phyloP scores from a whole-genome alignment of 1,284 basidiomycete genomes.

The Microbotryum scabiosae region DNA sequence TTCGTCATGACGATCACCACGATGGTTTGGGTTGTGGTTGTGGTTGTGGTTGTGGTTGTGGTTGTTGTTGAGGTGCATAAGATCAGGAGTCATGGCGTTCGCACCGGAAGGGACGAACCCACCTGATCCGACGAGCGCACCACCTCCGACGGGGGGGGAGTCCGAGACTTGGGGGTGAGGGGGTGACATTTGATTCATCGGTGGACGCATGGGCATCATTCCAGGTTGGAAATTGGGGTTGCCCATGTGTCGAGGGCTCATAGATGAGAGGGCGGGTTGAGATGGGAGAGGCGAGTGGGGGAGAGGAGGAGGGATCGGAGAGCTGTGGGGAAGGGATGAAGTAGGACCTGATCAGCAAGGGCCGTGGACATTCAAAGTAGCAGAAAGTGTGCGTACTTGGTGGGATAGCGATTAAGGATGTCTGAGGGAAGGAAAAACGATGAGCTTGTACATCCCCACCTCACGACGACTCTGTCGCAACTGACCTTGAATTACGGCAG shows the following conservation, averaged over 20 bases:
- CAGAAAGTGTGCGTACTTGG: no score
- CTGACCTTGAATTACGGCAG: constrained; percentile 73
- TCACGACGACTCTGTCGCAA: background rate
- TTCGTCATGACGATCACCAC: constrained; percentile 16
- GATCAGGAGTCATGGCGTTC: constrained; percentile 9
- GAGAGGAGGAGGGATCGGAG: constrained; percentile 5
- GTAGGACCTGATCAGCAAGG: background rate
- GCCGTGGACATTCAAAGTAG: no score
- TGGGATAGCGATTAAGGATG: no score
- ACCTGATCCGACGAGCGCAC: constrained; percentile 32
- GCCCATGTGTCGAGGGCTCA: constrained; percentile 4
- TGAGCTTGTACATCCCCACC: no score
- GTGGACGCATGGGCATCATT: constrained; percentile 2
- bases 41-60: constrained; percentile 2
- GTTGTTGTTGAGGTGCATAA: constrained; percentile 12
- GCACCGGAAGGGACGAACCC: constrained; percentile 12
- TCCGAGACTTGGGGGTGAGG: constrained; percentile 11
- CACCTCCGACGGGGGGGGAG: background rate
- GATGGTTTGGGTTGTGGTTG: constrained; percentile 11
- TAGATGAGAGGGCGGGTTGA: constrained; percentile 3
- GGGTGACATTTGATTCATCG: constrained; percentile 1
- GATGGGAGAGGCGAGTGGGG: constrained; percentile 4
- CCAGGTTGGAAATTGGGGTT: constrained; percentile 5
- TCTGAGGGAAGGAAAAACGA: no score
- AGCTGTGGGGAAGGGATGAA: constrained; percentile 9